Percentiles rank a stretch among this genome's conserved stretches.
phyloP scores from a whole-genome alignment of 768 basidiomycete species.

The Serendipita sp. region DNA sequence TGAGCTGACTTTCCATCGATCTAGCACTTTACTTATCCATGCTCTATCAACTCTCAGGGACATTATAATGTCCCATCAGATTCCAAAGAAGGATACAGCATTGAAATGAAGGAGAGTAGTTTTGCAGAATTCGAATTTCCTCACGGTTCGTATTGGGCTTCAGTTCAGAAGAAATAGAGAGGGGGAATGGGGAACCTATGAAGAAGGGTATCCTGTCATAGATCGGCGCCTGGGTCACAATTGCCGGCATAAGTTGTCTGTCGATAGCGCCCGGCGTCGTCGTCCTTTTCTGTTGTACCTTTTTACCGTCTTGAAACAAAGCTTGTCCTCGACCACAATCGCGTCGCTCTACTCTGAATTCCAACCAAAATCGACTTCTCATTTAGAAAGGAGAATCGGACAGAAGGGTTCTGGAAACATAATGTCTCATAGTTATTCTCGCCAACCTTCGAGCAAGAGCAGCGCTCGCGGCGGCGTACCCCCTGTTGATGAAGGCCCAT shows the following conservation, averaged over 20 bases:
- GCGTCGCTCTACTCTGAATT: background rate
- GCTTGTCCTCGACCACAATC: background rate
- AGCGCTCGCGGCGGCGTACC: background rate
- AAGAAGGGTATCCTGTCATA: too few relatives aligned
- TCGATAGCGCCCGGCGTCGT: background rate
- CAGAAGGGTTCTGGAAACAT: background rate
- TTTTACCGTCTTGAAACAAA: background rate
- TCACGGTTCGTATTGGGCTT: conserved; percentile 60
- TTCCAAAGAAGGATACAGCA: conserved; percentile 60
- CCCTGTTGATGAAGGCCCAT: background rate
- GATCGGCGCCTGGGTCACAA: background rate
- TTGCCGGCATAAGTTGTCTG: background rate
- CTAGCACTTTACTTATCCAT: conserved; percentile 66
- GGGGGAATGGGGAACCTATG: background rate
- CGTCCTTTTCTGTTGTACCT: background rate
- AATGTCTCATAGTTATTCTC: background rate
- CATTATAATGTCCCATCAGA: conserved; percentile 75
- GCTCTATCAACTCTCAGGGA: conserved; percentile 69
- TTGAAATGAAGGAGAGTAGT: conserved; percentile 71
- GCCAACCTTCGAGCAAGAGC: background rate
- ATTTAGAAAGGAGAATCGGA: background rate
- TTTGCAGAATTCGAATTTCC: conserved; percentile 80
- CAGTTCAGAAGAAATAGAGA: conserved; percentile 6
- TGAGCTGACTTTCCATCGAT: background rate
- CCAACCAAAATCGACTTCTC: background rate